Conservation (phyloP, 805 yeast species). For the Candida dendrica region DNA sequence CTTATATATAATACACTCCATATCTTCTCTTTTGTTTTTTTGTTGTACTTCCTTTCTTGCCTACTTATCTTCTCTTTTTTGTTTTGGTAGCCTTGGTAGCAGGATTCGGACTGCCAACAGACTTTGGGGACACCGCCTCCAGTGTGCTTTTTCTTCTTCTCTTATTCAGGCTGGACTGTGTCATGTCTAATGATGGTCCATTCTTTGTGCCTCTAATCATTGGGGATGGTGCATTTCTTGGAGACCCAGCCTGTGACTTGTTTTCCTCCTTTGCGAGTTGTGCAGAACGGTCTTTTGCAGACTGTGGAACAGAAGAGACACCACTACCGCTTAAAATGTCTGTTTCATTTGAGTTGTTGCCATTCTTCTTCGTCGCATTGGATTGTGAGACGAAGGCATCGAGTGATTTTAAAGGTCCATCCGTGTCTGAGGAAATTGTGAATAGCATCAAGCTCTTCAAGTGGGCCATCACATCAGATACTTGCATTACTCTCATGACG, state of each 20-base stretch:
- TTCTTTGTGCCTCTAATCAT: slow-evolving; percentile 7
- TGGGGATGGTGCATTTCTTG: slow-evolving; percentile 5
- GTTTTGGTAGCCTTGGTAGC: background rate
- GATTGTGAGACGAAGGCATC: slow-evolving; percentile 28
- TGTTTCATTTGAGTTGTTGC: too few species aligned
- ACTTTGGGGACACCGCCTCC: slow-evolving; percentile 19
- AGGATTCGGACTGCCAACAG: slow-evolving; percentile 1
- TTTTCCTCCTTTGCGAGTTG: slow-evolving; percentile 1
- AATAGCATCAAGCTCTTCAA: slow-evolving; percentile 58
- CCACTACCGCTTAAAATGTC: too few species aligned
- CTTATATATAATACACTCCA: background rate
- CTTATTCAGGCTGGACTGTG: slow-evolving; percentile 27
- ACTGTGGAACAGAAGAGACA: background rate
- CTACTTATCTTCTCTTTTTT: background rate
- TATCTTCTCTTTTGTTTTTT: background rate
- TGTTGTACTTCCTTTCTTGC: background rate
- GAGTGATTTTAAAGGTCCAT: slow-evolving; percentile 50
- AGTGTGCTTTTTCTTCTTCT: slow-evolving; percentile 24
- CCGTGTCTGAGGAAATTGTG: slow-evolving; percentile 38
- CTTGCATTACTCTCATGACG: slow-evolving; percentile 65
- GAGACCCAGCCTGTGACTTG: slow-evolving; percentile 2
- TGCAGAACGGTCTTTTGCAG: background rate
- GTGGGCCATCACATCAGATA: slow-evolving; percentile 72
- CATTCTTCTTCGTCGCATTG: background rate
- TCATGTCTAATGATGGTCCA: slow-evolving; percentile 20